Percentiles rank a stretch among this genome's conserved stretches.
phyloP scores from a whole-genome alignment of 1,284 basidiomycete species.

The Ganoderma lingzhi region DNA sequence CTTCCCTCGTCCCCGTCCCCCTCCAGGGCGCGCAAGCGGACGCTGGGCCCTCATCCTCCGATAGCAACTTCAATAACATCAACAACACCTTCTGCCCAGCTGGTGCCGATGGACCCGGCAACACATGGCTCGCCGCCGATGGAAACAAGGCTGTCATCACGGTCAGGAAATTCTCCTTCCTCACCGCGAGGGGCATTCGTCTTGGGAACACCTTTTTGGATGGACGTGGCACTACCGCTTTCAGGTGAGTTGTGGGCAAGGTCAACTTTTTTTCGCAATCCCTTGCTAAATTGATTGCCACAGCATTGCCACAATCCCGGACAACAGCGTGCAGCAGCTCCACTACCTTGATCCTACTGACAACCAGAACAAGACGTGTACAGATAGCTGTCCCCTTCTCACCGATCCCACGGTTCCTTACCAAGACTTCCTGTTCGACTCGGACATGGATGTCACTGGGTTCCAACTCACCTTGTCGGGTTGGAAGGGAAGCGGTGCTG shows the following conservation, averaged over 20 bases:
- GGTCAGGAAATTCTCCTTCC: slow-evolving; percentile 75
- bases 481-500: slow-evolving; percentile 83
- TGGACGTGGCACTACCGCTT: slow-evolving; percentile 84
- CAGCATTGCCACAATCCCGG: slow-evolving; percentile 87
- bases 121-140: slow-evolving; percentile 87
- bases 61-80: slow-evolving; percentile 75
- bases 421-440: slow-evolving; percentile 88
- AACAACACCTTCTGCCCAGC: slow-evolving; percentile 86
- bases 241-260: slow-evolving; percentile 65
- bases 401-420: slow-evolving; percentile 79
- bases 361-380: slow-evolving; percentile 77
- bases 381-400: slow-evolving; percentile 77
- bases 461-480: slow-evolving; percentile 83
- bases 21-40: slow-evolving; percentile 72
- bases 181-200: slow-evolving; percentile 82
- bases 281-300: slow-evolving; percentile 14
- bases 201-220: slow-evolving; percentile 90
- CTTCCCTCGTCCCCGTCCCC: slow-evolving; percentile 89
- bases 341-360: slow-evolving; percentile 82
- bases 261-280: slow-evolving; percentile 11
- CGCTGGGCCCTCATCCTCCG: slow-evolving; percentile 74
- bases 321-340: slow-evolving; percentile 83
- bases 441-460: slow-evolving; percentile 75
- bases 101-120: slow-evolving; percentile 79
- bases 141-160: slow-evolving; percentile 77